A percentile compares a stretch with the other conserved stretches of the same genome.
These are phyloP conservation scores for Metarhizium rileyi DNA, from an alignment of 2,329 filamentous ascomycete species.

Conservation along the genomic window DNA sequence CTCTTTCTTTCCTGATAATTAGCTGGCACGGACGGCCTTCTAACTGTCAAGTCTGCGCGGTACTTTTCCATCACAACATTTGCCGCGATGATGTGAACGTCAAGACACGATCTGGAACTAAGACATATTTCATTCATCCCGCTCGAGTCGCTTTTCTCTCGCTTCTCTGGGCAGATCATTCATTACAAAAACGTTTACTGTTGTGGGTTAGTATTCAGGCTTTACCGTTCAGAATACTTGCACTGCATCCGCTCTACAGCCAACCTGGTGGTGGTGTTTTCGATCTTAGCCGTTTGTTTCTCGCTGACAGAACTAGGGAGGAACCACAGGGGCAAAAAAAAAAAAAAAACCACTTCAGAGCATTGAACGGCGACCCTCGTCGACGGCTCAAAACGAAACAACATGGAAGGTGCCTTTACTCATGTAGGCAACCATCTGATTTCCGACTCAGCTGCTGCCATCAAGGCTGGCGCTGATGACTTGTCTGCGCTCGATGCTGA, in stretches of 20 bases:
- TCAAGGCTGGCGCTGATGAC: constrained; percentile 77
- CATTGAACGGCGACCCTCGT: constrained; percentile 3
- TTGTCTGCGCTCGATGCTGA: constrained; percentile 63
- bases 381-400: constrained; percentile 15
- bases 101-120: constrained; percentile 19
- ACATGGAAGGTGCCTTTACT: constrained; percentile 81
- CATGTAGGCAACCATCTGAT: constrained; percentile 81
- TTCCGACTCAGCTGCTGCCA: constrained; percentile 73
- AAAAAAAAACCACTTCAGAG: neutral
- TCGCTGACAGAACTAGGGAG: neutral
- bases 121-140: constrained; percentile 19
- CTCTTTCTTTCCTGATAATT: neutral
- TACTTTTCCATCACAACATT: constrained; percentile 13
- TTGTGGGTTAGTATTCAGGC: constrained; percentile 5
- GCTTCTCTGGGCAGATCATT: constrained; percentile 9
- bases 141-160: constrained; percentile 16
- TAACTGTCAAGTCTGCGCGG: neutral
- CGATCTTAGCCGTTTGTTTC: neutral
- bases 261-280: neutral
- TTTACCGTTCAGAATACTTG: neutral
- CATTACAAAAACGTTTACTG: neutral
- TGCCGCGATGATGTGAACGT: constrained; percentile 30
- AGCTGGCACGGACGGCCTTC: neutral
- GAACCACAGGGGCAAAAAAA: neutral
- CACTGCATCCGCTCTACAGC: neutral